Evolutionary conservation across 257 asterid species (phyloP), one percentile per base, ranked within the genome.

Genomic region (Solanum verrucosum): DNA sequence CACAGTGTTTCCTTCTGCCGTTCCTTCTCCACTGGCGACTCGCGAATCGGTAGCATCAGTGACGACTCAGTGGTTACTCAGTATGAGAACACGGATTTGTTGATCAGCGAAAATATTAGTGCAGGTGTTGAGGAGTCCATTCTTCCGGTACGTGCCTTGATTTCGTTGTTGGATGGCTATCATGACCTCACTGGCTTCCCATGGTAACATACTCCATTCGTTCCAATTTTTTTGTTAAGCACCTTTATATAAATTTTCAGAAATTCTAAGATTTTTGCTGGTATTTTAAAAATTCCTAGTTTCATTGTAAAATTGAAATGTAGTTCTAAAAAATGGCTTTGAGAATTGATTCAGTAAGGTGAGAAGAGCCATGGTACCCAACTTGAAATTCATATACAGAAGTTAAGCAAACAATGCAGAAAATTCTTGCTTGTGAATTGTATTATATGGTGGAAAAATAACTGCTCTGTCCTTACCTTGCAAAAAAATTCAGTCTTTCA

Each of bases 131-230:
- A 87, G 11, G 91, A 91, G 9, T 44, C 89, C 1, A 86, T 91
- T 35, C 86, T 91, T 84, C 94, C 94, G 2, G 90, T 92, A n/a
- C 91, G 87, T 7, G 91, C 72, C 25, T 84, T 92, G 86, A 85
- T 88, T 42, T 90, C 89, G 15, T 40, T 92, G 86, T 81, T 92
- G 20, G 94, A 91, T 34, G 87, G 90, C 23, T 92, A 77, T 87
- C 92, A 91, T 63, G 91, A 89, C 68, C 46, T 90, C 86, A 84
- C 91, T 23, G 93, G 91, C 27, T 85, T 91, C 60, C 93, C 94
- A 68, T 92, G 94, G 94, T 92, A 78, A 73, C 38, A 29, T 70
- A 70, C 86, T 46, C 68, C 86, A 40, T 83, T 40, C 31, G 9
- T 49, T 49, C 21, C 52, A 56, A 67, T 2, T 15, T 73, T 33